These are phyloP conservation scores for Neurospora sp. DNA, from an alignment of 495 filamentous ascomycete genomes.

Conservation along the genomic window DNA sequence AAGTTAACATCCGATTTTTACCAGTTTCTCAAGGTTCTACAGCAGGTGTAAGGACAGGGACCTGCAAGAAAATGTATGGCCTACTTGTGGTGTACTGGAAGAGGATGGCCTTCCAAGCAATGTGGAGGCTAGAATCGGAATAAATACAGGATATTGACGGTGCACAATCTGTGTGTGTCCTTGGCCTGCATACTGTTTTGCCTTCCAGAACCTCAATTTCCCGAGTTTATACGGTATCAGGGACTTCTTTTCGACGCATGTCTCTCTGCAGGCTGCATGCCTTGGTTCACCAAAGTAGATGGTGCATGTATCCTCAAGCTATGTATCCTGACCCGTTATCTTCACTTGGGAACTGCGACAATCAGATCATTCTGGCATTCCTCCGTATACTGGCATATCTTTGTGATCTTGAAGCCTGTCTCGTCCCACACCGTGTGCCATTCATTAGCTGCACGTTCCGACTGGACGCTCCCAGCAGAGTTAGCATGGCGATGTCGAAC, in stretches of 20 bases:
- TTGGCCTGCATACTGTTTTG: too few species aligned
- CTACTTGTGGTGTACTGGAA: not conserved
- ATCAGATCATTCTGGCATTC: not conserved
- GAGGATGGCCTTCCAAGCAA: too few species aligned
- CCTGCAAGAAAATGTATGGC: not conserved
- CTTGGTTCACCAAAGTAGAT: not conserved
- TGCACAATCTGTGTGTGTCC: too few species aligned
- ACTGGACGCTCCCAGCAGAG: not conserved
- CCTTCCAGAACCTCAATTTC: too few species aligned
- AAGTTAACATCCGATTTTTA: not conserved
- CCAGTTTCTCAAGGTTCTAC: not conserved
- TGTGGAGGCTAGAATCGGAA: too few species aligned
- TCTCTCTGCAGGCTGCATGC: not conserved
- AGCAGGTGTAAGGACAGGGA: not conserved
- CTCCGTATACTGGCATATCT: not conserved
- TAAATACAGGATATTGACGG: too few species aligned
- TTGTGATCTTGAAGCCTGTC: not conserved
- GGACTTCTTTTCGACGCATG: not conserved
- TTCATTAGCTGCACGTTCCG: not conserved
- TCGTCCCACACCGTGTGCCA: not conserved
- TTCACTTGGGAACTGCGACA: not conserved
- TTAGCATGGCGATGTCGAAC: not conserved
- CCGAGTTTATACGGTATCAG: too few species aligned
- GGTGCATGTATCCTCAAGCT: not conserved
- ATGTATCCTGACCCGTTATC: not conserved